Base-by-base conservation (phyloP, 345 rosid genomes). In the Moricandia moricandioides region DNA sequence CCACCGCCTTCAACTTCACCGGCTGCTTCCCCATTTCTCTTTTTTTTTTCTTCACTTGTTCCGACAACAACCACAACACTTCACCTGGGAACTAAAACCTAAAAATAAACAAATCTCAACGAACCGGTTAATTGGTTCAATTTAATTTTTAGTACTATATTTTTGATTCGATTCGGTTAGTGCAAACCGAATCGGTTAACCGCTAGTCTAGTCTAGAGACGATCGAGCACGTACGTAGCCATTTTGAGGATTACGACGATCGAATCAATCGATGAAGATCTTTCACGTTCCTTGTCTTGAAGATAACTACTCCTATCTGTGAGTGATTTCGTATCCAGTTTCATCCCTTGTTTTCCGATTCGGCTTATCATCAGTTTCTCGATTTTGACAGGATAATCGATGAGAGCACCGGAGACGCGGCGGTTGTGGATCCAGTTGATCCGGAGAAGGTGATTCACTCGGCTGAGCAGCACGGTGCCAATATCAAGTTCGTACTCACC, bases 351-450 rank as follows among this genome's bases (percentile, higher is more conserved):
- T 13, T 33, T 17, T 56, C 27, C 69, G 60, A 29, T 5, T 60
- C 14, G 35, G 7, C 16, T 60, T 39, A 26, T 69, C 52, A 24
- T 73, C 65, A 29, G 7, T 65, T 55, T 67, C 33, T 49, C 37
- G 39, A 24, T 26, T 14, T 16, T 54, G 24, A 39, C 43, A 93
- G 97, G 73, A 84, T 94, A 63, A 82, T 91, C 52, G 97, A 94
- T 67, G 97, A 91, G 80, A 74, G 71, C 82, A 85, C 88, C 33
- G 85, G 83, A 57, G 95, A 94, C 71, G 96, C 97, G 18, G 98
- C 96, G n/a, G 96, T 67, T 43, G 98, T 94, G 71, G 97, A 94
- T 85, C 98, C 98, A 2, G 97, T 88, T 26, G 96, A 94, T 51
- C 91, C 95, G 26, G 85, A 86, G 39, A 94, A 90, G 81, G 79